Percentiles rank a stretch among this genome's conserved stretches.
Conservation (phyloP, 2,329 filamentous ascomycete species). For the Chaetomium strumarium region DNA sequence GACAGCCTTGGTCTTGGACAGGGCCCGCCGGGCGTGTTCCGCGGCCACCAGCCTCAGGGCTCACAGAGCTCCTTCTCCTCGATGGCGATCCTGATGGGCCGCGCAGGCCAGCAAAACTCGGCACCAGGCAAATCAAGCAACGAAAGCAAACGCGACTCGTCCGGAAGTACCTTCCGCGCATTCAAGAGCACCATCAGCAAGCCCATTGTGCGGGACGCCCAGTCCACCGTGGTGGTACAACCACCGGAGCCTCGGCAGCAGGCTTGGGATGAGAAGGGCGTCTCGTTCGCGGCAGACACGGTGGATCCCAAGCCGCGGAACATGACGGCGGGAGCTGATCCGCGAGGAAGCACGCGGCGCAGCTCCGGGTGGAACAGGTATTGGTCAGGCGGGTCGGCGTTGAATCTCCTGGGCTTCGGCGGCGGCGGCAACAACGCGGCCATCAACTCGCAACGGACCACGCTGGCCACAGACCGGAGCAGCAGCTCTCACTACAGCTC, state of each 20-base stretch:
- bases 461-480: conserved; percentile 46
- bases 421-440: conserved; percentile 25
- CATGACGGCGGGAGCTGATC: conserved; percentile 31
- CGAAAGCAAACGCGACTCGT: conserved; percentile 51
- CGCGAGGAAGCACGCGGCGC: conserved; percentile 44
- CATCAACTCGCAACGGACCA: conserved; percentile 39
- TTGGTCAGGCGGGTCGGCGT: conserved; percentile 66
- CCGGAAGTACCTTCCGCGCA: conserved; percentile 54
- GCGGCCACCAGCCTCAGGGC: conserved; percentile 46
- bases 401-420: conserved; percentile 59
- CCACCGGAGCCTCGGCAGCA: conserved; percentile 25
- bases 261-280: conserved; percentile 37
- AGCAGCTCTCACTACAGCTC: conserved; percentile 46
- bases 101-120: conserved; percentile 45
- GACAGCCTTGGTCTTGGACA: conserved; percentile 34
- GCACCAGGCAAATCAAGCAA: conserved; percentile 42
- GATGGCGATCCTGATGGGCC: conserved; percentile 61
- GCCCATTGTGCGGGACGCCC: conserved; percentile 46
- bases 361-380: conserved; percentile 74
- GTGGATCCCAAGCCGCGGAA: conserved; percentile 31
- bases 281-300: conserved; percentile 33
- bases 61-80: conserved; percentile 57
- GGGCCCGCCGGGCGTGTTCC: conserved; percentile 36
- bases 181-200: conserved; percentile 59
- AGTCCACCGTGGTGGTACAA: conserved; percentile 10